A percentile compares a stretch with the other conserved stretches of the same genome.
Conservation (phyloP, 768 basidiomycete species). For the Hypholoma fasciculare region DNA sequence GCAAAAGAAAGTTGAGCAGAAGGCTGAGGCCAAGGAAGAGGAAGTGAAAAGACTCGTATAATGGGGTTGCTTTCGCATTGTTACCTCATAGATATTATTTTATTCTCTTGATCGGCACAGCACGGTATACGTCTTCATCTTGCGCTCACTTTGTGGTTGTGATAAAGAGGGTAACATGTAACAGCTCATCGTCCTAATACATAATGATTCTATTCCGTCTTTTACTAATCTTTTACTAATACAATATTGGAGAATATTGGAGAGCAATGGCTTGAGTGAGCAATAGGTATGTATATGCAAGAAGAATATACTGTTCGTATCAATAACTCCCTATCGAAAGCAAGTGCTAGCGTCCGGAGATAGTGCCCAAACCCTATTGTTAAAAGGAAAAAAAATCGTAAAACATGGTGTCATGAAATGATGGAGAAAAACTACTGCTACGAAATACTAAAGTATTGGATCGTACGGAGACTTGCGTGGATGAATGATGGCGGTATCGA, state of each 20-base stretch:
- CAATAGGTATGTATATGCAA: no score
- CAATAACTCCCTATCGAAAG: not conserved
- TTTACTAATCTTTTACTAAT: no score
- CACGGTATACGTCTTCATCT: no score
- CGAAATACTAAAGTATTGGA: slow-evolving; percentile 2
- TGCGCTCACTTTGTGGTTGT: no score
- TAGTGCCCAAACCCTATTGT: not conserved
- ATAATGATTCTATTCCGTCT: no score
- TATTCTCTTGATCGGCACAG: no score
- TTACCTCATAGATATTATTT: no score
- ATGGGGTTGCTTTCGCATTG: not conserved
- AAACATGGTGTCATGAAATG: slow-evolving; percentile 12
- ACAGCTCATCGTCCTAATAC: no score
- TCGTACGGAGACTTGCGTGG: not conserved
- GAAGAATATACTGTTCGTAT: no score
- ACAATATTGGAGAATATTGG: no score
- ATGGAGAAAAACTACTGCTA: slow-evolving; percentile 2
- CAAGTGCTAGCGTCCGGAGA: not conserved
- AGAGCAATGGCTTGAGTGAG: no score
- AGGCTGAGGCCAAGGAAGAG: slow-evolving; percentile 18
- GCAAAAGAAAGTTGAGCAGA: slow-evolving; percentile 19
- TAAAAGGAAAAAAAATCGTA: not conserved
- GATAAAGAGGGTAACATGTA: no score
- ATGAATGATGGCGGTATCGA: not conserved
- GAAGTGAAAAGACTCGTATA: slow-evolving; percentile 18